Base-by-base conservation (phyloP, 768 basidiomycete species). In the Mycena metata region DNA sequence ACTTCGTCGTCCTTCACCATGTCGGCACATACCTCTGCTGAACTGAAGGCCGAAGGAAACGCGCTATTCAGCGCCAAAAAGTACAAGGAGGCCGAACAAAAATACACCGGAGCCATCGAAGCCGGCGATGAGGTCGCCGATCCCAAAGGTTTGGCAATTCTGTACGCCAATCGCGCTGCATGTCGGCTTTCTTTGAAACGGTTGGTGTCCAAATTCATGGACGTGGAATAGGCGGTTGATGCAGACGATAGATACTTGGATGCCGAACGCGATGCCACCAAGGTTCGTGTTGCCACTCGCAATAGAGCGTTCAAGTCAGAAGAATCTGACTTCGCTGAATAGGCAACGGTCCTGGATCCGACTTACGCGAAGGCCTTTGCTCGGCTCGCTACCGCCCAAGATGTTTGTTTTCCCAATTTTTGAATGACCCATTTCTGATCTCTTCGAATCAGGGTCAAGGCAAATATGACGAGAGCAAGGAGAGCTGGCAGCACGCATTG, bases 321-420 rank as follows among this genome's bases (percentile, higher is more conserved):
- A n/a, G n/a, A n/a, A n/a, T n/a, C n/a, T n/a, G n/a, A n/a, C n/a
- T n/a, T n/a, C n/a, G n/a, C 39, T 5, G 30, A 6, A 45, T 46
- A 76, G 75, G 75, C 74, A n/a, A 72, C 72, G 19, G 46, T 63
- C 26, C 67, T 76, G n/a, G 74, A 76, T 50, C 73, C 75, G 1
- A 67, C 52, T 6, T 74, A 76, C 60, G 51, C 73, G 4, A 76
- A 75, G 55, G 75, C 61, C 3, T 62, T 47, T 35, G 73, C 66
- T 3, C 36, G 75, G 33, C 21, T 70, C 10, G 75, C 71, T 5
- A 47, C 68, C 5, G 67, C 72, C 8, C 36, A 72, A 36, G 69
- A 74, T 52, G 75, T 76, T 33, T 9, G 71, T 55, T 30, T n/a
- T 16, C 33, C 17, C 24, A 30, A 2, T 39, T 3, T 23, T 24